These are phyloP conservation scores for Amniculicola lignicola DNA, from an alignment of 495 filamentous ascomycete genomes.

Conservation along the genomic window DNA sequence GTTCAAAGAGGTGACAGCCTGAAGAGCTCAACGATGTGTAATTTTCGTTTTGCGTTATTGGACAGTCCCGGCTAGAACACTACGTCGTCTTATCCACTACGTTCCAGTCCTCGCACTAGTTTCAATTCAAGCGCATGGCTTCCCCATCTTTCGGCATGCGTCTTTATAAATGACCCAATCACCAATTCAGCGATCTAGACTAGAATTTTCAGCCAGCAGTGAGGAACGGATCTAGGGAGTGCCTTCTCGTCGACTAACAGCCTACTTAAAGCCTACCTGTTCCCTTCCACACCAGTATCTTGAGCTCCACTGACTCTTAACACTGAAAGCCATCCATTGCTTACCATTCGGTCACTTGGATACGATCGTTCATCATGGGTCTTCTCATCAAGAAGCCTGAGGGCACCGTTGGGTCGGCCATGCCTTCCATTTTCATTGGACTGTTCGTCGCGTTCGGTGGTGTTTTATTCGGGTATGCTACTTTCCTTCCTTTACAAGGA, in stretches of 20 bases:
- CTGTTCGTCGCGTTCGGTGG: slow-evolving; percentile 85
- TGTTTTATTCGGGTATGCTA: slow-evolving; percentile 73
- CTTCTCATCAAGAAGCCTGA: slow-evolving; percentile 50
- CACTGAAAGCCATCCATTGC: too few species aligned
- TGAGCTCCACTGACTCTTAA: too few species aligned
- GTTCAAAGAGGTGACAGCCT: too few species aligned
- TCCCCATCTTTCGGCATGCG: slow-evolving; percentile 2
- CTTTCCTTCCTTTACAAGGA: neutral
- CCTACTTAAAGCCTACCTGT: slow-evolving; percentile 5
- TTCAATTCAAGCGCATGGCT: neutral
- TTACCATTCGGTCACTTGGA: too few species aligned
- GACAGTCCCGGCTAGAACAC: too few species aligned
- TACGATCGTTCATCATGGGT: slow-evolving; percentile 24
- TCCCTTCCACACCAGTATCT: neutral
- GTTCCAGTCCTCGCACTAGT: slow-evolving; percentile 12
- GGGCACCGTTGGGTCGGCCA: slow-evolving; percentile 48
- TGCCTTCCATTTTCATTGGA: slow-evolving; percentile 80
- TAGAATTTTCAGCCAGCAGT: too few species aligned
- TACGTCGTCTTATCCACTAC: too few species aligned
- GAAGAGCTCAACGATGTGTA: too few species aligned
- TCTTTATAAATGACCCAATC: slow-evolving; percentile 1
- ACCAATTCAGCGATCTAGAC: too few species aligned
- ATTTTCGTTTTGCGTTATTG: too few species aligned
- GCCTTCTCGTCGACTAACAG: too few species aligned
- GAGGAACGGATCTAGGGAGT: too few species aligned